These are phyloP conservation scores for Bromus sterilis DNA, from an alignment of 176 grass and related monocot species.

Conservation along the genomic window DNA sequence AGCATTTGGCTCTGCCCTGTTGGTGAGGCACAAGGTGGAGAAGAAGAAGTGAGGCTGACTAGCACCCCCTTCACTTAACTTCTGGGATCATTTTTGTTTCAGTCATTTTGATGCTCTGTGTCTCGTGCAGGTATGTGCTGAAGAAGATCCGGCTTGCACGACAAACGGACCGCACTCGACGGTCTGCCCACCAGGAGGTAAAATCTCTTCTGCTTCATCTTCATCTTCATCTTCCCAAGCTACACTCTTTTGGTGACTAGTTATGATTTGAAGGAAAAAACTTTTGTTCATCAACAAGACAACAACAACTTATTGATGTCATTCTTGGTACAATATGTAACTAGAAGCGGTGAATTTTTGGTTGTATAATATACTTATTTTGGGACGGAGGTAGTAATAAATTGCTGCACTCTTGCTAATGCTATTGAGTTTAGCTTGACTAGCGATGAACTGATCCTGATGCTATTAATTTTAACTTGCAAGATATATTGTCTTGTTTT, in stretches of 20 bases:
- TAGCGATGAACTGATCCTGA: conserved; percentile 9
- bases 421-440: conserved; percentile 9
- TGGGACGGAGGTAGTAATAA: no score
- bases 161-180: conserved; percentile 74
- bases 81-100: neutral
- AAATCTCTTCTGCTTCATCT: neutral
- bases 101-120: conserved; percentile 1
- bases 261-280: neutral
- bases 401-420: neutral
- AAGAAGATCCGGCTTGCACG: conserved; percentile 92
- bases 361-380: no score
- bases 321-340: neutral
- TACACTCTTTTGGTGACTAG: neutral
- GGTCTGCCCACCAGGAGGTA: conserved; percentile 96
- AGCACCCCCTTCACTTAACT: neutral
- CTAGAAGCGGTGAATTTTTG: neutral
- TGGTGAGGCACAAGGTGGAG: conserved; percentile 92
- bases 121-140: conserved; percentile 64
- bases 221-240: conserved; percentile 3
- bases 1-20: conserved; percentile 84
- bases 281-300: neutral
- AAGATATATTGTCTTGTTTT: neutral
- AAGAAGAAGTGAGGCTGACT: conserved; percentile 72
- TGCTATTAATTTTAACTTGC: neutral
- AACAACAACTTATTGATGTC: neutral